Percentiles rank a stretch among this genome's conserved stretches.
phyloP scores from a whole-genome alignment of 805 yeast genomes.

The Saccharomycopsis microspora region DNA sequence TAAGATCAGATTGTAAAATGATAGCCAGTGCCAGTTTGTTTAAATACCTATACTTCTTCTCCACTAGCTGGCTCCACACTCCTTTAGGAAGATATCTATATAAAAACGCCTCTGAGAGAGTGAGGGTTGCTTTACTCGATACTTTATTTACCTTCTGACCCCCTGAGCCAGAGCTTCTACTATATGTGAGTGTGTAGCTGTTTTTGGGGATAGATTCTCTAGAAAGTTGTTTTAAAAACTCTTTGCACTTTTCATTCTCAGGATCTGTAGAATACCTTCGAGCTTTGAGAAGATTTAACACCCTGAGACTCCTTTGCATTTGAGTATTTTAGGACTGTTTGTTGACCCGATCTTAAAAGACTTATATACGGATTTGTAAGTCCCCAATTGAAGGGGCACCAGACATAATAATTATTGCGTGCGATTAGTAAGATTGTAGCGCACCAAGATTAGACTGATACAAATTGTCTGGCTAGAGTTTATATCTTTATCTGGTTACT shows the following conservation, averaged over 20 bases:
- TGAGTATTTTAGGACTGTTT: too few relatives aligned
- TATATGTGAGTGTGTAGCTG: slow-evolving; percentile 33
- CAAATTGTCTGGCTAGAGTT: too few relatives aligned
- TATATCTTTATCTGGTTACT: too few relatives aligned
- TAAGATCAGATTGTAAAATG: slow-evolving; percentile 47
- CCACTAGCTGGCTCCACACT: slow-evolving; percentile 30
- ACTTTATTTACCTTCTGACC: slow-evolving; percentile 78
- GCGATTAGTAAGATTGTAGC: too few relatives aligned
- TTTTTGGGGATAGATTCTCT: slow-evolving; percentile 29
- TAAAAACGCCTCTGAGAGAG: slow-evolving; percentile 40
- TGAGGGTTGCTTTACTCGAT: slow-evolving; percentile 49
- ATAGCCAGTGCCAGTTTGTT: slow-evolving; percentile 42
- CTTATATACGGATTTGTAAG: too few relatives aligned
- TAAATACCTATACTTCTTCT: slow-evolving; percentile 36
- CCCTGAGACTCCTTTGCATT: too few relatives aligned
- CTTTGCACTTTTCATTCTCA: background rate
- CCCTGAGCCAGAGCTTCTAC: slow-evolving; percentile 74
- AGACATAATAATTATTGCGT: too few relatives aligned
- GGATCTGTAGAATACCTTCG: background rate
- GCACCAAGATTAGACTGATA: too few relatives aligned
- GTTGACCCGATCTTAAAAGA: too few relatives aligned
- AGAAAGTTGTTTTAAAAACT: background rate
- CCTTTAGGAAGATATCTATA: slow-evolving; percentile 35
- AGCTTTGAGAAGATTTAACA: too few relatives aligned
- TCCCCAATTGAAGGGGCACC: too few relatives aligned